Percentiles rank a stretch among this genome's conserved stretches.
Evolutionary conservation across 1,139 yeast genomes (phyloP).

Genomic region (Pichia sp.): DNA sequence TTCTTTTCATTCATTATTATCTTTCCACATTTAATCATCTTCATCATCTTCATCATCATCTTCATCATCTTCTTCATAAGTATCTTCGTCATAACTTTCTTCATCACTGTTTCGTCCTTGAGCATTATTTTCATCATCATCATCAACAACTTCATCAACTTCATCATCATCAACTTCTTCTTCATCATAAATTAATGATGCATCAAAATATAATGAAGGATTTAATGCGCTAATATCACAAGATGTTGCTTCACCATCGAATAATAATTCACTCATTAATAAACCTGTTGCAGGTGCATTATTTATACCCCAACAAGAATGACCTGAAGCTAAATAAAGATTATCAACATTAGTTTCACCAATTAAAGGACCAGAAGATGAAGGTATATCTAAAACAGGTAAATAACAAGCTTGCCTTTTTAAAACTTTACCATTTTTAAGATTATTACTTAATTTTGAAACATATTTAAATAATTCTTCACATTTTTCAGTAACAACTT

Average conservation of each 20-base stretch:
- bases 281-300: conserved; percentile 97
- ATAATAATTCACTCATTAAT: conserved; percentile 75
- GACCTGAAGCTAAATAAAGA: conserved; percentile 82
- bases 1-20: background rate
- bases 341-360: conserved; percentile 87
- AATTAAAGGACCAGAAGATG: conserved; percentile 86
- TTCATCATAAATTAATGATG: conserved; percentile 42
- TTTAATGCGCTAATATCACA: conserved; percentile 79
- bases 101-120: background rate
- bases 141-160: conserved; percentile 13
- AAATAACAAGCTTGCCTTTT: conserved; percentile 92
- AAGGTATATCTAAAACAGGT: conserved; percentile 90
- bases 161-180: conserved; percentile 30
- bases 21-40: background rate
- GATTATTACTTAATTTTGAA: conserved; percentile 65
- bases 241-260: conserved; percentile 77
- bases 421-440: conserved; percentile 69
- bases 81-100: background rate
- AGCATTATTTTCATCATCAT: background rate
- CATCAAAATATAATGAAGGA: conserved; percentile 83
- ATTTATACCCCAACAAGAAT: conserved; percentile 97
- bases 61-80: background rate
- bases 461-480: conserved; percentile 82
- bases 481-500: conserved; percentile 80
- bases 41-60: background rate